Evolutionary conservation across 2,329 filamentous ascomycete genomes (phyloP).

Genomic region (Clonostachys chloroleuca): DNA sequence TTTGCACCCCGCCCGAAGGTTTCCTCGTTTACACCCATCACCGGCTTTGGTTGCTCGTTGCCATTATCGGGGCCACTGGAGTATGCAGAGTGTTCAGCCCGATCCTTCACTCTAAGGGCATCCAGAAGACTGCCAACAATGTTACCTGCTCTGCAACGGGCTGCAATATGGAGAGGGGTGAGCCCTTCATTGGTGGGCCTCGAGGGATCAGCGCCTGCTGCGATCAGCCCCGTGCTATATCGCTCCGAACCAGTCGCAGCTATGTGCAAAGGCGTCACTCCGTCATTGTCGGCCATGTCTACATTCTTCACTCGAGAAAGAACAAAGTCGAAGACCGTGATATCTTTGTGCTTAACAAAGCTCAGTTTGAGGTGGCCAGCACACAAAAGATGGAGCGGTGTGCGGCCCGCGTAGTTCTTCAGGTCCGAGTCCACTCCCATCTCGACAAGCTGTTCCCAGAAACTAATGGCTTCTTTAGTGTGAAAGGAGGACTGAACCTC

Average conservation of each 20-base stretch:
- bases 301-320: neutral
- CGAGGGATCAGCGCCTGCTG: neutral
- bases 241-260: neutral
- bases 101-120: neutral
- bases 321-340: neutral
- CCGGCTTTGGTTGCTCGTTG: too few relatives aligned
- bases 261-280: neutral
- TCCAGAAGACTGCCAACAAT: neutral
- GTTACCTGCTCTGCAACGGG: neutral
- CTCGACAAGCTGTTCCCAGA: neutral
- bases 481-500: neutral
- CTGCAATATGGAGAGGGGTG: neutral
- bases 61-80: neutral
- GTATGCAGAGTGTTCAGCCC: too few relatives aligned
- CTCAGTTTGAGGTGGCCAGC: neutral
- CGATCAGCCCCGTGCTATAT: neutral
- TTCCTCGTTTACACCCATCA: neutral
- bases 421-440: neutral
- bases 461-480: neutral
- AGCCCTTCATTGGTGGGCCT: neutral
- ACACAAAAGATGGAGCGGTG: neutral
- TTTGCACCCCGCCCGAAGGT: neutral
- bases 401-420: neutral
- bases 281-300: neutral
- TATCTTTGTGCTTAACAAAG: neutral